Evolutionary conservation across 2,329 filamentous ascomycete species (phyloP).

Genomic region (Colletotrichum sp.): DNA sequence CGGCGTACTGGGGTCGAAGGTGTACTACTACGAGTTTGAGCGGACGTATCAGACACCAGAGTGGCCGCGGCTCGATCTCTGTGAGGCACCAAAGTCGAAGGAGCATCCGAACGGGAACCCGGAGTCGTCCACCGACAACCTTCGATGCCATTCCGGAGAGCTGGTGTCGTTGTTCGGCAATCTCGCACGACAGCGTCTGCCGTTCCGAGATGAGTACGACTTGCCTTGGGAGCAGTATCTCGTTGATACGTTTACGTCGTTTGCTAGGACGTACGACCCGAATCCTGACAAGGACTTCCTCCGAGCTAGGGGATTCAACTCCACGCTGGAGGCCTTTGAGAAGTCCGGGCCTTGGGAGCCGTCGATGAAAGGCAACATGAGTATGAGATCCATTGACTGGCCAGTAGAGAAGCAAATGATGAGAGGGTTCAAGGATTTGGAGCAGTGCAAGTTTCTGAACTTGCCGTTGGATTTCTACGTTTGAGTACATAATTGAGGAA

Average conservation of each 20-base stretch:
- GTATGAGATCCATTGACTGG: constrained; percentile 46
- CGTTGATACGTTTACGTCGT: constrained; percentile 50
- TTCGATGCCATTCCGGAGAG: constrained; percentile 55
- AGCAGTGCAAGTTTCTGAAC: constrained; percentile 49
- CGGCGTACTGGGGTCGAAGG: constrained; percentile 44
- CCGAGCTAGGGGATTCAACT: constrained; percentile 8
- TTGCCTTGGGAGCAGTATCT: constrained; percentile 17
- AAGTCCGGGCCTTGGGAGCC: constrained; percentile 43
- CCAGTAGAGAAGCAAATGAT: constrained; percentile 29
- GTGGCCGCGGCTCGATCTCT: constrained; percentile 57
- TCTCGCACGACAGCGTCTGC: constrained; percentile 30
- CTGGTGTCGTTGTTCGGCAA: constrained; percentile 48
- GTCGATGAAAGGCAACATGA: constrained; percentile 39
- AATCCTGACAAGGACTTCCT: constrained; percentile 47
- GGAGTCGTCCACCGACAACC: constrained; percentile 32
- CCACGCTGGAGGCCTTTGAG: constrained; percentile 37
- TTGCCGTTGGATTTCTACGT: constrained; percentile 44
- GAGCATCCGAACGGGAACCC: constrained; percentile 48
- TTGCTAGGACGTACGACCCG: constrained; percentile 46
- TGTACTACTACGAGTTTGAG: constrained; percentile 67
- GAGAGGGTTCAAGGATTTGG: constrained; percentile 45
- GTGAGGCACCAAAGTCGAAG: constrained; percentile 39
- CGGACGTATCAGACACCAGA: constrained; percentile 58
- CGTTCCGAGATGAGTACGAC: constrained; percentile 41
- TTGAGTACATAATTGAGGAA: neutral